A percentile compares a stretch with the other conserved stretches of the same genome.
phyloP scores from a whole-genome alignment of 2,329 filamentous ascomycete genomes.

The Clathrospora elynae region DNA sequence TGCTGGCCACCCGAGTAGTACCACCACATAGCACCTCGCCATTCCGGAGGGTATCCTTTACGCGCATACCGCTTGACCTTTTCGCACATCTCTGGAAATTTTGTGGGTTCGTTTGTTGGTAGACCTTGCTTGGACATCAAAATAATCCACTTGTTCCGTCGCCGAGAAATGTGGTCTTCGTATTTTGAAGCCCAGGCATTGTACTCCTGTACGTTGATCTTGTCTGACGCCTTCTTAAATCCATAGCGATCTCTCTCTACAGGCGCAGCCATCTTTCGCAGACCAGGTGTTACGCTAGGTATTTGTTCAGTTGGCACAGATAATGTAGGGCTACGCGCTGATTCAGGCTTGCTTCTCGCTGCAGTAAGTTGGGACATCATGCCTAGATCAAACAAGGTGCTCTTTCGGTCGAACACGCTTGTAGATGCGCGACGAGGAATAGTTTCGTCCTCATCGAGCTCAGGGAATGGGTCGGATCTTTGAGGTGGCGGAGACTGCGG shows the following conservation, averaged over 20 bases:
- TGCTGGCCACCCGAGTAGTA: constrained; percentile 90
- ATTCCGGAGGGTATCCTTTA: constrained; percentile 92
- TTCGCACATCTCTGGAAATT: constrained; percentile 78
- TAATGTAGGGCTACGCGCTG: not conserved
- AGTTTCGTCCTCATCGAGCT: constrained; percentile 43
- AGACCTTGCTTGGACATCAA: constrained; percentile 78
- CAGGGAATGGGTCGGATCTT: constrained; percentile 36
- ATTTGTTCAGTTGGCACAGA: constrained; percentile 8
- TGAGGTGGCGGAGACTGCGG: constrained; percentile 32
- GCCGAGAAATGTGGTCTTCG: constrained; percentile 72
- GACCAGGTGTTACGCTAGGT: constrained; percentile 8
- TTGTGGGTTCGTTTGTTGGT: constrained; percentile 70
- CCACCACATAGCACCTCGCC: constrained; percentile 96
- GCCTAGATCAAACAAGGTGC: constrained; percentile 34
- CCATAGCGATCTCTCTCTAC: constrained; percentile 78
- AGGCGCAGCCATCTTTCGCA: constrained; percentile 28
- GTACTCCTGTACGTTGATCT: constrained; percentile 76
- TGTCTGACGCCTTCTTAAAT: constrained; percentile 85
- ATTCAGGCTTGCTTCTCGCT: constrained; percentile 17
- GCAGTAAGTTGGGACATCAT: constrained; percentile 20
- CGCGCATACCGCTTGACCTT: constrained; percentile 90
- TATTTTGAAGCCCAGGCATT: constrained; percentile 81
- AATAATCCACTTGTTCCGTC: constrained; percentile 80
- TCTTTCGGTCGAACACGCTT: constrained; percentile 43
- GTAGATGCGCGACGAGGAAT: constrained; percentile 45